Conservation (phyloP, 2,329 filamentous ascomycete genomes). For the Botryosphaeria dothidea region DNA sequence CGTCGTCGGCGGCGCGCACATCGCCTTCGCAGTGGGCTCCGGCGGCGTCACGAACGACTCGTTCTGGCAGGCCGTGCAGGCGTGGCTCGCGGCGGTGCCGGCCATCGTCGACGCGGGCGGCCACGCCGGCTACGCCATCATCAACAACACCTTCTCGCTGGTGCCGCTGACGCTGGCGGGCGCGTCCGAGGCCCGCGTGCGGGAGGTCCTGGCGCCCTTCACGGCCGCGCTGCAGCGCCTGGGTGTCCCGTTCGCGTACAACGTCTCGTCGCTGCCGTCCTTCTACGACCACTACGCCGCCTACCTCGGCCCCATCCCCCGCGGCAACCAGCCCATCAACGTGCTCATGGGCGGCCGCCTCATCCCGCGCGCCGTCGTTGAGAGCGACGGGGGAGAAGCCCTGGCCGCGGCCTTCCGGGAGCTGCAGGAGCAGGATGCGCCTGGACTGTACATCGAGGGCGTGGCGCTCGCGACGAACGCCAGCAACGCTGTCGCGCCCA, state of each 20-base stretch:
- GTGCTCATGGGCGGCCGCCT: slow-evolving; percentile 20
- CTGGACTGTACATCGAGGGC: no score
- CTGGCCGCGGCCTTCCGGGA: not conserved
- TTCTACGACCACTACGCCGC: slow-evolving; percentile 29
- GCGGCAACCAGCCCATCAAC: slow-evolving; percentile 21
- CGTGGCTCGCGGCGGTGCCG: not conserved
- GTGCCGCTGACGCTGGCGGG: no score
- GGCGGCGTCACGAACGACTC: slow-evolving; percentile 26
- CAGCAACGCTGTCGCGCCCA: slow-evolving; percentile 3
- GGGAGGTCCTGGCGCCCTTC: no score
- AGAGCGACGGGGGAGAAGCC: not conserved
- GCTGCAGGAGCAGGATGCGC: no score
- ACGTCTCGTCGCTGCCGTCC: slow-evolving; percentile 26
- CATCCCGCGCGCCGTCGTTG: slow-evolving; percentile 17
- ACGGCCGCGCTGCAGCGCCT: slow-evolving; percentile 24
- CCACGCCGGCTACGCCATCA: not conserved
- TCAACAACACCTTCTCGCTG: no score
- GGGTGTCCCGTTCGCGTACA: slow-evolving; percentile 26
- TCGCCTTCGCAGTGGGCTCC: slow-evolving; percentile 24
- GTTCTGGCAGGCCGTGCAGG: not conserved
- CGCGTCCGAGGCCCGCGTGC: no score
- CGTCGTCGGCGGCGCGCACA: slow-evolving; percentile 25
- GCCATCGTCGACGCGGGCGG: not conserved
- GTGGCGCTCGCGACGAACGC: not conserved
- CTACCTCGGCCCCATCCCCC: slow-evolving; percentile 31